These are phyloP conservation scores for Saccharomyces paradoxus DNA, from an alignment of 805 yeast species.

Conservation along the genomic window DNA sequence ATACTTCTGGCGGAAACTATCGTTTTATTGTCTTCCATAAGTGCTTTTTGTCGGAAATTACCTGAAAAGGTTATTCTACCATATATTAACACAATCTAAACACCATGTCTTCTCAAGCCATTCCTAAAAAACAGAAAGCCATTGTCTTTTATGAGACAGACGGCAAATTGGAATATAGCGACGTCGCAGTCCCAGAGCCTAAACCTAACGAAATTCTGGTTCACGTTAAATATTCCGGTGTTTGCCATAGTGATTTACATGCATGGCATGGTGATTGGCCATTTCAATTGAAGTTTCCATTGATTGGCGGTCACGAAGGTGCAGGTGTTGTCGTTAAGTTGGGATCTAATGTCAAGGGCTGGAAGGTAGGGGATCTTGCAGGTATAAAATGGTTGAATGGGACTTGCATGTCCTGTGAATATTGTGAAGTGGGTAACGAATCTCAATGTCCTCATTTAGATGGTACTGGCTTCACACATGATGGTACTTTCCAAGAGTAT, in stretches of 20 bases:
- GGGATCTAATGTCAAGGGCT: constrained; percentile 52
- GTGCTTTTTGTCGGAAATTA: no score
- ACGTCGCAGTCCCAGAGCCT: constrained; percentile 52
- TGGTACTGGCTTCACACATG: constrained; percentile 67
- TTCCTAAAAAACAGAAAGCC: constrained; percentile 45
- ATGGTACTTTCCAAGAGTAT: constrained; percentile 59
- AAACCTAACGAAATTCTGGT: constrained; percentile 56
- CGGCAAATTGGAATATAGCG: constrained; percentile 41
- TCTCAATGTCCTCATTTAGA: constrained; percentile 63
- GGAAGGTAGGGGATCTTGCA: constrained; percentile 57
- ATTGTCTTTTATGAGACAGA: constrained; percentile 40
- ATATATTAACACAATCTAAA: constrained; percentile 3
- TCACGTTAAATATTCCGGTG: constrained; percentile 65
- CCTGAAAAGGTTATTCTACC: neutral
- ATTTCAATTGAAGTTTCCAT: constrained; percentile 48
- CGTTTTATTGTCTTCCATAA: no score
- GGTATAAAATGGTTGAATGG: constrained; percentile 67
- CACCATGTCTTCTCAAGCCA: constrained; percentile 22
- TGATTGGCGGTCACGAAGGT: constrained; percentile 70
- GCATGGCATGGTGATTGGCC: constrained; percentile 73
- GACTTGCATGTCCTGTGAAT: constrained; percentile 57
- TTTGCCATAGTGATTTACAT: constrained; percentile 68
- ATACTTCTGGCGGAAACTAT: neutral
- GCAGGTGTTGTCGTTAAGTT: constrained; percentile 61
- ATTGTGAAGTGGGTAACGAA: constrained; percentile 50